Conservation (phyloP, 148 eudicot species). For the Pharnaceum exiguum region DNA sequence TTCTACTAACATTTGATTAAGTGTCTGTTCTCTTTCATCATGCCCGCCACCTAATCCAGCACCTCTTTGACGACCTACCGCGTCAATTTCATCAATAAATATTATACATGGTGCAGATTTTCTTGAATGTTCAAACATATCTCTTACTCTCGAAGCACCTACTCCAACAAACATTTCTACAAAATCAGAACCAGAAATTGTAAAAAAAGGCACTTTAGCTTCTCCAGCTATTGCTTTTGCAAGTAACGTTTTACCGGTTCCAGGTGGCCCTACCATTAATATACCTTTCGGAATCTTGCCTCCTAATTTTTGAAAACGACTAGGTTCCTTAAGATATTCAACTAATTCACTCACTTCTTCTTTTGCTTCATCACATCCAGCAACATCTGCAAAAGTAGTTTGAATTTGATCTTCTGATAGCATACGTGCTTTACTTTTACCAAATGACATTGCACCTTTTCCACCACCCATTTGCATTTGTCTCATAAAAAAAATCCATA, state of each 20-base stretch:
- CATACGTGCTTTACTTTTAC: too few species aligned
- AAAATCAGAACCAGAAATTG: slow-evolving; percentile 93
- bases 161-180: slow-evolving; percentile 99
- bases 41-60: slow-evolving; percentile 98
- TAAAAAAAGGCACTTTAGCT: slow-evolving; percentile 98
- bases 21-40: slow-evolving; percentile 96
- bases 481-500: too few species aligned
- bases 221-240: slow-evolving; percentile 99
- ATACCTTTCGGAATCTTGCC: slow-evolving; percentile 98
- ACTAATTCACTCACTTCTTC: slow-evolving; percentile 98
- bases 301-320: slow-evolving; percentile 91
- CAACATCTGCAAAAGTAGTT: slow-evolving; percentile 97
- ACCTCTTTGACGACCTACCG: slow-evolving; percentile 97
- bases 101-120: slow-evolving; percentile 98
- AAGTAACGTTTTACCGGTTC: slow-evolving; percentile 92
- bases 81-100: slow-evolving; percentile 99
- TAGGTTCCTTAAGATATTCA: slow-evolving; percentile 93
- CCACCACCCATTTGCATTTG: too few species aligned
- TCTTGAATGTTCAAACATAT: slow-evolving; percentile 94
- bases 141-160: slow-evolving; percentile 98
- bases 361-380: slow-evolving; percentile 99
- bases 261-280: slow-evolving; percentile 97
- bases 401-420: too few species aligned
- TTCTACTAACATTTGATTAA: slow-evolving; percentile 93
- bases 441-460: too few species aligned